Evolutionary conservation across 164 flowering plant genomes (phyloP).

Genomic region (Vitis riparia): DNA sequence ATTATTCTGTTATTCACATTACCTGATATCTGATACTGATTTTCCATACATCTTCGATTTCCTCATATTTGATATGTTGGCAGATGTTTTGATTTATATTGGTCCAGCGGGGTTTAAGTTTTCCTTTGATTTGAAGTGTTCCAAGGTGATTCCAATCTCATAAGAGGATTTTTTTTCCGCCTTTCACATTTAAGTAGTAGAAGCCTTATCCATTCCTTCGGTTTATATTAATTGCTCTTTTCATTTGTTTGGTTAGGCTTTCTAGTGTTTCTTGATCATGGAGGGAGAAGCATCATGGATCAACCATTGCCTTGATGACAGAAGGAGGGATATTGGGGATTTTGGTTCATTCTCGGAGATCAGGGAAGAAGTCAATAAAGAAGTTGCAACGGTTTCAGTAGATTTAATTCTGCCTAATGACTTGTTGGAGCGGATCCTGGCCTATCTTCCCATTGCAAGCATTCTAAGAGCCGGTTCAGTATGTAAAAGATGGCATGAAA

Average conservation of each 20-base stretch:
- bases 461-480: conserved; percentile 82
- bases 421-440: conserved; percentile 71
- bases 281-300: conserved; percentile 62
- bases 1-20: background rate
- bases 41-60: background rate
- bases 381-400: conserved; percentile 36
- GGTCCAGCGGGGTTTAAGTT: background rate
- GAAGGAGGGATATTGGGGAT: conserved; percentile 26
- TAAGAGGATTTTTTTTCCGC: background rate
- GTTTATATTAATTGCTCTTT: background rate
- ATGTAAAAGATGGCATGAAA: conserved; percentile 85
- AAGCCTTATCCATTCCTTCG: background rate
- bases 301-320: conserved; percentile 29
- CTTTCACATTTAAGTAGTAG: too few relatives aligned
- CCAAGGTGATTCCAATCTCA: background rate
- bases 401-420: conserved; percentile 80
- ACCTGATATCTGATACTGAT: background rate
- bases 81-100: background rate
- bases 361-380: conserved; percentile 45
- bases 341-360: conserved; percentile 45
- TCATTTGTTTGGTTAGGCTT: background rate
- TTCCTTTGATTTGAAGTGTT: background rate
- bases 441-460: conserved; percentile 79
- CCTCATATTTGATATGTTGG: conserved; percentile 1
- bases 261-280: conserved; percentile 25